phyloP scores from a whole-genome alignment of 2,329 filamentous ascomycete genomes.

The Xylaria sp. region DNA sequence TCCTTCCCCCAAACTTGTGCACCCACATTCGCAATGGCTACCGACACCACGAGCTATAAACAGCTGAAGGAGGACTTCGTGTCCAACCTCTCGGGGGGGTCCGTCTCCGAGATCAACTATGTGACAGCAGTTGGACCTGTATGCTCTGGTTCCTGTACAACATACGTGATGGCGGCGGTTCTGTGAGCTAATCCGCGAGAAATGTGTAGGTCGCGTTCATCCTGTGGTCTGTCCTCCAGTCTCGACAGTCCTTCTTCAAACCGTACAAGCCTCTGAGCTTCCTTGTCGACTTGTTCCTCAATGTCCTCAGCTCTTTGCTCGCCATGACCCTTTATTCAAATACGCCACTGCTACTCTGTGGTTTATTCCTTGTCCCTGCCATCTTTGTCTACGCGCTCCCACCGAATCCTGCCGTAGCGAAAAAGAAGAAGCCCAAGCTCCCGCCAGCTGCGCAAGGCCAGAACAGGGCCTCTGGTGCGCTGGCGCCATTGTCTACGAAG shows the following conservation, averaged over 20 bases:
- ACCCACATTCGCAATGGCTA: constrained; percentile 42
- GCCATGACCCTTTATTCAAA: constrained; percentile 87
- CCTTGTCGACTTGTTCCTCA: constrained; percentile 86
- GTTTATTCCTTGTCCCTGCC: constrained; percentile 79
- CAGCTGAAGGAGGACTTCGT: constrained; percentile 95
- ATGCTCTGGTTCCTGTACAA: constrained; percentile 51
- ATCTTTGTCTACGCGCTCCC: constrained; percentile 69
- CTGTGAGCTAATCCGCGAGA: constrained; percentile 36
- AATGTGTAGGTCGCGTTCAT: constrained; percentile 77
- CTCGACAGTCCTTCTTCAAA: constrained; percentile 84
- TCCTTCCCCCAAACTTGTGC: background rate
- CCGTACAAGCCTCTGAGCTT: constrained; percentile 76
- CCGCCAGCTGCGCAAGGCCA: constrained; percentile 58
- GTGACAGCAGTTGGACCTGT: constrained; percentile 89
- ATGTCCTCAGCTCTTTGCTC: constrained; percentile 83
- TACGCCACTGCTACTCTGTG: constrained; percentile 77
- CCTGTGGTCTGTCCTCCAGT: constrained; percentile 90
- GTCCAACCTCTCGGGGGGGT: constrained; percentile 86
- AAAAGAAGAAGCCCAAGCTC: constrained; percentile 63
- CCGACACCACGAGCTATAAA: constrained; percentile 76
- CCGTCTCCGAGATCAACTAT: constrained; percentile 85
- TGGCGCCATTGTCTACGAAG: constrained; percentile 77
- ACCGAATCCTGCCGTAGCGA: constrained; percentile 54
- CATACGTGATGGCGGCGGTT: background rate
- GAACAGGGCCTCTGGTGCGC: constrained; percentile 43